These are phyloP conservation scores for Oleoguttula mirabilis DNA, from an alignment of 495 filamentous ascomycete species.

Conservation along the genomic window DNA sequence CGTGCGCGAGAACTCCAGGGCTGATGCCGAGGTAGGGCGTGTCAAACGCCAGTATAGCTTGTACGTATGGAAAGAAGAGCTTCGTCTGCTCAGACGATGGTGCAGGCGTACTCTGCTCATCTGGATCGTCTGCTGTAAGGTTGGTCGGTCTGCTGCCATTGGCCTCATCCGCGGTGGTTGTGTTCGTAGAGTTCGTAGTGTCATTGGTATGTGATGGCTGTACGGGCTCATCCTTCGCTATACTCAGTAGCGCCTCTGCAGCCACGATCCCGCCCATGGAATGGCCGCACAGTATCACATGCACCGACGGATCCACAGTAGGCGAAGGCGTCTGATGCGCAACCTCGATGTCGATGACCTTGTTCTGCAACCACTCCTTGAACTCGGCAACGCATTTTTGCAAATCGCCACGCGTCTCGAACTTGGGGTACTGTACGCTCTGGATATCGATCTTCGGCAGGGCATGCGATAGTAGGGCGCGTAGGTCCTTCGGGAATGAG, in stretches of 20 bases:
- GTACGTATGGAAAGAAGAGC: conserved; percentile 60
- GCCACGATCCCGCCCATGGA: conserved; percentile 97
- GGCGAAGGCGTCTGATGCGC: conserved; percentile 68
- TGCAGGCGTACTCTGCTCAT: conserved; percentile 13
- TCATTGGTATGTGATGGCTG: conserved; percentile 23
- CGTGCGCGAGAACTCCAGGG: conserved; percentile 77
- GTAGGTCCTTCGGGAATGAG: conserved; percentile 62
- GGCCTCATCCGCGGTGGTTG: not conserved
- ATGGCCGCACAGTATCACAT: conserved; percentile 74
- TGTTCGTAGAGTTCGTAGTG: conserved; percentile 9
- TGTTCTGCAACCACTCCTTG: conserved; percentile 83
- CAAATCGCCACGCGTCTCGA: conserved; percentile 82
- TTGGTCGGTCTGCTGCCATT: not conserved
- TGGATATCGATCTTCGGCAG: conserved; percentile 63
- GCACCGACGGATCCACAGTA: conserved; percentile 79
- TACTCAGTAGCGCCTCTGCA: conserved; percentile 65
- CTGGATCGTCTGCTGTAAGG: conserved; percentile 3
- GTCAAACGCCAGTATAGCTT: conserved; percentile 86
- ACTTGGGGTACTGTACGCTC: conserved; percentile 72
- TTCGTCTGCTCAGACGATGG: conserved; percentile 27
- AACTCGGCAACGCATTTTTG: conserved; percentile 67
- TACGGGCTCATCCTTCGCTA: conserved; percentile 58
- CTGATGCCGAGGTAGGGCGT: conserved; percentile 88
- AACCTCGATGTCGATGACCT: conserved; percentile 91
- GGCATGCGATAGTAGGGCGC: conserved; percentile 51